Percentiles rank a stretch among this genome's conserved stretches.
These are phyloP conservation scores for Chloropicon primus DNA, from an alignment of 139 green algal genomes.

Conservation along the genomic window DNA sequence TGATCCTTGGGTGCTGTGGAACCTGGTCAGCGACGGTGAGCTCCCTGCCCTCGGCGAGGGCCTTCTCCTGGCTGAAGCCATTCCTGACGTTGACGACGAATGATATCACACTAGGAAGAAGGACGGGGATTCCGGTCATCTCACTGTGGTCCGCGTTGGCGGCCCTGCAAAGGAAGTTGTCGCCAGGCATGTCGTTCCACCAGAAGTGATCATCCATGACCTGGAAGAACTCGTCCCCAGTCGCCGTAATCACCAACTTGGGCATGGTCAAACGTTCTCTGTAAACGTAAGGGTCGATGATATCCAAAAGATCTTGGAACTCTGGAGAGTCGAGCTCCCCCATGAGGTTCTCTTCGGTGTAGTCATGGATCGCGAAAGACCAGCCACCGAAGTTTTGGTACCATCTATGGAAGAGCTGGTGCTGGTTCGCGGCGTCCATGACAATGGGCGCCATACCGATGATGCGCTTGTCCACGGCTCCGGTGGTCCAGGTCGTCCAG, in stretches of 20 bases:
- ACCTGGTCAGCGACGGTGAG: neutral
- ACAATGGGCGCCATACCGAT: neutral
- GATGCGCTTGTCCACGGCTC: neutral
- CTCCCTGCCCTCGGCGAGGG: neutral
- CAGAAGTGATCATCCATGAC: constrained; percentile 3
- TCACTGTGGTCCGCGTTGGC: neutral
- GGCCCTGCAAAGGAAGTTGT: neutral
- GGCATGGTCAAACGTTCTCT: constrained; percentile 4
- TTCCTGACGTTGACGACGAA: neutral
- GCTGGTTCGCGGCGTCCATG: constrained; percentile 5
- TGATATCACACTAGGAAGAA: neutral
- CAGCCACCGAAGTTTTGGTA: constrained; percentile 13
- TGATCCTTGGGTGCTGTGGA: neutral
- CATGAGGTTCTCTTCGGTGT: constrained; percentile 8
- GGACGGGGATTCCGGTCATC: neutral
- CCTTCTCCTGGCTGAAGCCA: neutral
- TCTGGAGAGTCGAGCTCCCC: neutral
- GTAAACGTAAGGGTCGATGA: constrained; percentile 10
- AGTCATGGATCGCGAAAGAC: constrained; percentile 8
- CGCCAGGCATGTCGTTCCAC: neutral
- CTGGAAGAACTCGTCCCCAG: constrained; percentile 14
- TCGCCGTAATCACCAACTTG: constrained; percentile 8
- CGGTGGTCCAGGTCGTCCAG: constrained; percentile 7
- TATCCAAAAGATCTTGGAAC: neutral
- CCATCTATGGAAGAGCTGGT: neutral